Conservation (phyloP, 495 filamentous ascomycete species). For the Aspergillus heteromorphus region DNA sequence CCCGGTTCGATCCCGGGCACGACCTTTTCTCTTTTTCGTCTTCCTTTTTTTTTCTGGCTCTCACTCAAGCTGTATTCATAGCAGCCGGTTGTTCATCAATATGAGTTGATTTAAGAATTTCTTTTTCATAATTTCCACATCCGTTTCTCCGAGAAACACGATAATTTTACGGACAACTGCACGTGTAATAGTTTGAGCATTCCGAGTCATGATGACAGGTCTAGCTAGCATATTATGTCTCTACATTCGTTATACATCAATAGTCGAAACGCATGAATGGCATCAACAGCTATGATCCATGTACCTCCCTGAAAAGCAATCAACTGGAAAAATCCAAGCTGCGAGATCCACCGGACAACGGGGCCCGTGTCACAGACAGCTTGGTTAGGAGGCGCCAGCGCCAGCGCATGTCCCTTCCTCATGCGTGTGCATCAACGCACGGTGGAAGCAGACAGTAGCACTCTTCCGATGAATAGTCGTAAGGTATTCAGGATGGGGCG, state of each 20-base stretch:
- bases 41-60: too few species aligned
- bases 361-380: neutral
- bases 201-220: neutral
- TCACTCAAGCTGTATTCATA: too few species aligned
- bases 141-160: too few species aligned
- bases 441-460: neutral
- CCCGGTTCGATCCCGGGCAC: slow-evolving; percentile 37
- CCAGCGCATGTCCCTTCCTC: neutral
- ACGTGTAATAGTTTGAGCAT: neutral
- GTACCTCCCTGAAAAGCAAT: neutral
- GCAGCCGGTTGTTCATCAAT: too few species aligned
- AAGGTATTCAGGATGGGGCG: neutral
- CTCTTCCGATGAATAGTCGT: neutral
- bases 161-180: too few species aligned
- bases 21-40: slow-evolving; percentile 19
- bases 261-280: neutral
- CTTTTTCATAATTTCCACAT: too few species aligned
- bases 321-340: neutral
- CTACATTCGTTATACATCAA: slow-evolving; percentile 7
- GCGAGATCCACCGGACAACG: neutral
- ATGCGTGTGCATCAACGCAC: neutral
- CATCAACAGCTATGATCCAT: neutral
- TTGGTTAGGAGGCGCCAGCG: neutral
- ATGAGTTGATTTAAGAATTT: too few species aligned
- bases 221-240: slow-evolving; percentile 4